phyloP scores from a whole-genome alignment of 306 rosid species.

The Sphenostylis stenocarpa region DNA sequence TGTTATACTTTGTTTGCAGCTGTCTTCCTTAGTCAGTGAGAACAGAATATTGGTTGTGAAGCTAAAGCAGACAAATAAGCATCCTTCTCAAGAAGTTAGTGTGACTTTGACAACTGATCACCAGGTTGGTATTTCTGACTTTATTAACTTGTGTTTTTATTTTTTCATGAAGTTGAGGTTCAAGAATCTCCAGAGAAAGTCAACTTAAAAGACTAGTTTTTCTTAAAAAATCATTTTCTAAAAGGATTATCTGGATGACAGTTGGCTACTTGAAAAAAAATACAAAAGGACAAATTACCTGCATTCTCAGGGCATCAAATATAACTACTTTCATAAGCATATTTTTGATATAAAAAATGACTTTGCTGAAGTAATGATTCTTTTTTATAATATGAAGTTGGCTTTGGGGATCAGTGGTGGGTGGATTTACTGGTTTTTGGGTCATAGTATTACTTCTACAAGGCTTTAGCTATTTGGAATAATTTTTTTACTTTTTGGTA shows the following conservation, averaged over 20 bases:
- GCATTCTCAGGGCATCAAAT: not conserved
- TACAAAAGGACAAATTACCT: not conserved
- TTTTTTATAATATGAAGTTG: not conserved
- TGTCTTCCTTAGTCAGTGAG: slow-evolving; percentile 68
- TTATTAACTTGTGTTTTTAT: not conserved
- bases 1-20: slow-evolving; percentile 54
- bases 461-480: not conserved
- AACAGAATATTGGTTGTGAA: slow-evolving; percentile 62
- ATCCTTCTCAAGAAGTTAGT: slow-evolving; percentile 46
- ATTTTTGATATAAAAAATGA: not conserved
- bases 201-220: not conserved
- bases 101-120: slow-evolving; percentile 39
- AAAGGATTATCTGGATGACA: not conserved
- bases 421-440: not conserved
- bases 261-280: not conserved
- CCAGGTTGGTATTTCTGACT: slow-evolving; percentile 51
- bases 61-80: slow-evolving; percentile 56
- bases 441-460: not conserved
- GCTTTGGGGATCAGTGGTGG: not conserved
- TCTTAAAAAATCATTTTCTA: not conserved
- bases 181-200: slow-evolving; percentile 20
- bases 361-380: not conserved
- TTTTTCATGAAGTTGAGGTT: not conserved
- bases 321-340: not conserved
- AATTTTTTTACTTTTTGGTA: too few species aligned